phyloP scores from a whole-genome alignment of 768 basidiomycete genomes.

The Naganishia friedmannii region DNA sequence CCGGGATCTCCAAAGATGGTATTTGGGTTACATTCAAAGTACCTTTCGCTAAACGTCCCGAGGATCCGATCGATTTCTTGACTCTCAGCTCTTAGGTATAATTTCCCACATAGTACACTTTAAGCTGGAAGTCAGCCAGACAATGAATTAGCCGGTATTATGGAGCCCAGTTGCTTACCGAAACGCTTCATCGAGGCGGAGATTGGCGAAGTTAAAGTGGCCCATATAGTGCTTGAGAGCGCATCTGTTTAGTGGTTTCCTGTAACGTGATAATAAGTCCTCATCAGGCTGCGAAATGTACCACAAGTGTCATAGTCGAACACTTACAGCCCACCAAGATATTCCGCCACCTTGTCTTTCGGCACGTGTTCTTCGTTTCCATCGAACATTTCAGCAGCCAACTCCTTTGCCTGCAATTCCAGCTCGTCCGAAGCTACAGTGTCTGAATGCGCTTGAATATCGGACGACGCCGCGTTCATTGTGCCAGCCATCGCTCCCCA shows the following conservation, averaged over 20 bases:
- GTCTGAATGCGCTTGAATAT: neutral
- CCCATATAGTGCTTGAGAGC: conserved; percentile 78
- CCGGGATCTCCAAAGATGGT: conserved; percentile 79
- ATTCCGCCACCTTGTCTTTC: conserved; percentile 92
- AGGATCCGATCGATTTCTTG: conserved; percentile 97
- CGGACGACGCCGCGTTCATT: neutral
- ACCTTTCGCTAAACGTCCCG: conserved; percentile 82
- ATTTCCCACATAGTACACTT: conserved; percentile 82
- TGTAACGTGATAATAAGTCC: conserved; percentile 50
- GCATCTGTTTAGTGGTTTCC: conserved; percentile 70
- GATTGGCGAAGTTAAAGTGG: conserved; percentile 77
- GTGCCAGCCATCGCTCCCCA: neutral
- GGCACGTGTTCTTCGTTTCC: conserved; percentile 80
- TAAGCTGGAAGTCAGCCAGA: neutral
- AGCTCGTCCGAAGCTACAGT: conserved; percentile 32
- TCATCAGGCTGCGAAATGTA: conserved; percentile 1
- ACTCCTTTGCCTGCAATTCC: conserved; percentile 61
- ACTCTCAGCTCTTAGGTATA: conserved; percentile 91
- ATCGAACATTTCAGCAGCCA: conserved; percentile 75
- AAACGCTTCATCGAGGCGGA: conserved; percentile 85
- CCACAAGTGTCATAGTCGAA: neutral
- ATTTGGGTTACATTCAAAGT: conserved; percentile 83
- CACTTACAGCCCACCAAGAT: conserved; percentile 86
- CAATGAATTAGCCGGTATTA: neutral
- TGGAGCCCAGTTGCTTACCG: conserved; percentile 56